These are phyloP conservation scores for Aureobasidium namibiae DNA, from an alignment of 2,329 filamentous ascomycete genomes.

Conservation along the genomic window DNA sequence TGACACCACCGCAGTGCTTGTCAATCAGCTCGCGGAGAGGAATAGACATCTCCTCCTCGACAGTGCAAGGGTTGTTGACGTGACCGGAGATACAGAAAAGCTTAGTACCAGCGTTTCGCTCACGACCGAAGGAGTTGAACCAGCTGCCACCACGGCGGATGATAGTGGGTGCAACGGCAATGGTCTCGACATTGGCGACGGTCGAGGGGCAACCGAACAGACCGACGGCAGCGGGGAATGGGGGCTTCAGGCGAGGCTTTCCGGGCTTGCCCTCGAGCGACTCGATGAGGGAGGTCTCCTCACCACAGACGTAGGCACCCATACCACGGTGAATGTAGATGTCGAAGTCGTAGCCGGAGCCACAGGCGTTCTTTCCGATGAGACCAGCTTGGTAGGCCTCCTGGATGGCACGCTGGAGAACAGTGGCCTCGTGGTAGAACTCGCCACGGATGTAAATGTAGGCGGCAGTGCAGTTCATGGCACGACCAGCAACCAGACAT, in stretches of 20 bases:
- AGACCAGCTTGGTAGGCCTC: conserved; percentile 92
- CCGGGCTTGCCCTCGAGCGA: conserved; percentile 97
- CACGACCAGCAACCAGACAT: conserved; percentile 87
- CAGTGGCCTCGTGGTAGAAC: conserved; percentile 90
- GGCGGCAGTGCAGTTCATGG: conserved; percentile 97
- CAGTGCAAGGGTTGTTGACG: conserved; percentile 96
- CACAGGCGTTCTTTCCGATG: conserved; percentile 97
- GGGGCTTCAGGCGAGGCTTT: conserved; percentile 97
- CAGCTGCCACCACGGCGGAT: conserved; percentile 84
- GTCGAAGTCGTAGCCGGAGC: conserved; percentile 94
- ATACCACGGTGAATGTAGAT: conserved; percentile 94
- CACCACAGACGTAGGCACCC: conserved; percentile 95
- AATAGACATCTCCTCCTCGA: conserved; percentile 99
- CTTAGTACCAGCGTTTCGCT: conserved; percentile 95
- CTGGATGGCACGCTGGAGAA: conserved; percentile 91
- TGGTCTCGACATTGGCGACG: conserved; percentile 95
- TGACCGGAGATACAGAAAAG: conserved; percentile 97
- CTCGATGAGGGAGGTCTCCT: conserved; percentile 97
- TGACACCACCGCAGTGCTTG: conserved; percentile 94
- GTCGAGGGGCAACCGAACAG: conserved; percentile 97
- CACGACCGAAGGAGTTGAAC: conserved; percentile 90
- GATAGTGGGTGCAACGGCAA: conserved; percentile 92
- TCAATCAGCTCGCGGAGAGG: conserved; percentile 93
- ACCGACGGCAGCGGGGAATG: conserved; percentile 94
- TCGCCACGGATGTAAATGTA: conserved; percentile 99